These are phyloP conservation scores for Pseudozyma tsukubaensis DNA, from an alignment of 1,284 basidiomycete species.

Conservation along the genomic window DNA sequence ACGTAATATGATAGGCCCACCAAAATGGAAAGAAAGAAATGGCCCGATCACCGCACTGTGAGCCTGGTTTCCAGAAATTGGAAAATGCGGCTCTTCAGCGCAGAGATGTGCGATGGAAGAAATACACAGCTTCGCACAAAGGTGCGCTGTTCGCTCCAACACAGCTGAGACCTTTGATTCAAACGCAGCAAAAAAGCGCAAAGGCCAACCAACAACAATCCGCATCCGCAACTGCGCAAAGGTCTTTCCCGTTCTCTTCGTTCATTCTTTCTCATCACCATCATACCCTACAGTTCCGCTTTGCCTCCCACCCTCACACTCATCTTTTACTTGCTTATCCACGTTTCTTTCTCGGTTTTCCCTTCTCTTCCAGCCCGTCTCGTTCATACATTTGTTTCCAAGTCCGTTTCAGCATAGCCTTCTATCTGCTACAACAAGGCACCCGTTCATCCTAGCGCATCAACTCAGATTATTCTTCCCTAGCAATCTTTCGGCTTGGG, in stretches of 20 bases:
- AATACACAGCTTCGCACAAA: too few relatives aligned
- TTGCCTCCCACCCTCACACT: neutral
- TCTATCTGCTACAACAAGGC: too few relatives aligned
- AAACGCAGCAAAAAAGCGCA: neutral
- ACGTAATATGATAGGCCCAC: conserved; percentile 7
- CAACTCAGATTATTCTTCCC: too few relatives aligned
- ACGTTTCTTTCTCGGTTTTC: neutral
- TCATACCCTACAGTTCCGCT: neutral
- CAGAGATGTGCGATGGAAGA: neutral
- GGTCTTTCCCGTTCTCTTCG: neutral
- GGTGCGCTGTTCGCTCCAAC: too few relatives aligned
- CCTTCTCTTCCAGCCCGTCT: too few relatives aligned
- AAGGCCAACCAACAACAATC: conserved; percentile 2
- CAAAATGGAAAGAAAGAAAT: neutral
- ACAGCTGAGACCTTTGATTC: neutral
- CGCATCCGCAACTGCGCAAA: neutral
- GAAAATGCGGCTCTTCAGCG: neutral
- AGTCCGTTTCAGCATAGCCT: too few relatives aligned
- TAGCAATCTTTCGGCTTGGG: neutral
- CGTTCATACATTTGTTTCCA: too few relatives aligned
- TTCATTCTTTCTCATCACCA: neutral
- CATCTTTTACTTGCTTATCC: neutral
- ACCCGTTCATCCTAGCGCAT: too few relatives aligned
- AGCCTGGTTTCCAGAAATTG: neutral
- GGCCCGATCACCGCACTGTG: conserved; percentile 14